These are phyloP conservation scores for Aspergillus brunneoviolaceus DNA, from an alignment of 2,329 filamentous ascomycete genomes.

Conservation along the genomic window DNA sequence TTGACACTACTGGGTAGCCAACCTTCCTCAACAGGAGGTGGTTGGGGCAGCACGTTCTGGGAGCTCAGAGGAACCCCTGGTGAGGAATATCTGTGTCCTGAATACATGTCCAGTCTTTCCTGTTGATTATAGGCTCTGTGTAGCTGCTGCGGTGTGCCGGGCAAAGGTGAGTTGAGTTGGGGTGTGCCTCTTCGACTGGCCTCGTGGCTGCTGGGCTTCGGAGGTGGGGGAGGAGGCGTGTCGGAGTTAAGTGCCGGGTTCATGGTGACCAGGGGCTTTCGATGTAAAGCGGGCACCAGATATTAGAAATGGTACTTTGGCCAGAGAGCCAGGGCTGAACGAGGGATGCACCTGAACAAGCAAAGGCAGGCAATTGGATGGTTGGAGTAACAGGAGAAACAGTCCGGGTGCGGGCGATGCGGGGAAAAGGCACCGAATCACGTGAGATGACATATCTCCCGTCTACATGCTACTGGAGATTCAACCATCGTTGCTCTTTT, in stretches of 20 bases:
- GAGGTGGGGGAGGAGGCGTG: constrained; percentile 67
- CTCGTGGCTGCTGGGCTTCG: constrained; percentile 70
- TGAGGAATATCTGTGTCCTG: constrained; percentile 9
- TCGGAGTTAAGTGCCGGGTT: constrained; percentile 47
- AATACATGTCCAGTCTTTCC: constrained; percentile 9
- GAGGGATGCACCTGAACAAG: neutral
- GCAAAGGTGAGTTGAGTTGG: constrained; percentile 46
- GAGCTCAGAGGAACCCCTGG: constrained; percentile 15
- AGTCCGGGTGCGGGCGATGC: neutral
- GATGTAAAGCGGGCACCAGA: neutral
- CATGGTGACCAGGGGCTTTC: constrained; percentile 17
- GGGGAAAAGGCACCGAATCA: neutral
- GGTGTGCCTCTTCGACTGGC: constrained; percentile 67
- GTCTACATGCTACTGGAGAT: neutral
- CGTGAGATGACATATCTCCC: neutral
- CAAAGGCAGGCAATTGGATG: constrained; percentile 1
- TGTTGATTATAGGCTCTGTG: constrained; percentile 27
- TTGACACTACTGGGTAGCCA: constrained; percentile 77
- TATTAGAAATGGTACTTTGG: neutral
- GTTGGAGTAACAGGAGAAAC: neutral
- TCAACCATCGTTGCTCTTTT: neutral
- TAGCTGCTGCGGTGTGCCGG: constrained; percentile 44
- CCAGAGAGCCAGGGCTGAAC: neutral
- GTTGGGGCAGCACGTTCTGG: constrained; percentile 25
- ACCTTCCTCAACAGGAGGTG: constrained; percentile 53